A percentile compares a stretch with the other conserved stretches of the same genome.
Evolutionary conservation across 2,329 filamentous ascomycete genomes (phyloP).

Genomic region (Phyllachora maydis): DNA sequence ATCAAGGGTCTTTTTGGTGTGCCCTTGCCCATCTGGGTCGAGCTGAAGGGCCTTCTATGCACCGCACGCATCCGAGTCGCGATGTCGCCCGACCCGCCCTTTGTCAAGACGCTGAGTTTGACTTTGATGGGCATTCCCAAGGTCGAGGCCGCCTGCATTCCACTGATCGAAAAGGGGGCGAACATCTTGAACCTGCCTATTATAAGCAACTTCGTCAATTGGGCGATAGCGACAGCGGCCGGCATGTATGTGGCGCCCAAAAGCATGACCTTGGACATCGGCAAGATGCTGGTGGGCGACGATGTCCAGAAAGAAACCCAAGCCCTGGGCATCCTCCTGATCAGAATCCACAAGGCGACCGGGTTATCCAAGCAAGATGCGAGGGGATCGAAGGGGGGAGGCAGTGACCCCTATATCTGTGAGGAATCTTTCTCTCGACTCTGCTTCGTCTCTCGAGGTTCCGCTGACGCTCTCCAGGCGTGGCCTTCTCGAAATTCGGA

Average conservation of each 20-base stretch:
- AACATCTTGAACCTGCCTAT: slow-evolving; percentile 83
- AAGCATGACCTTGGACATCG: slow-evolving; percentile 77
- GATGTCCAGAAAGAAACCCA: slow-evolving; percentile 77
- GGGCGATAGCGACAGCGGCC: slow-evolving; percentile 70
- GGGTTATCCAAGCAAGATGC: slow-evolving; percentile 82
- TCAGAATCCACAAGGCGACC: slow-evolving; percentile 73
- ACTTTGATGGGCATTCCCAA: slow-evolving; percentile 89
- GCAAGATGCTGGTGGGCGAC: slow-evolving; percentile 79
- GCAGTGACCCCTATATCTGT: slow-evolving; percentile 93
- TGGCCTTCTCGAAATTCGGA: slow-evolving; percentile 87
- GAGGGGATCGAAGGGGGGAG: slow-evolving; percentile 64
- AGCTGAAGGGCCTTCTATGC: slow-evolving; percentile 76
- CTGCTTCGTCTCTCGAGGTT: too few species aligned
- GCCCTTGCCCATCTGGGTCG: slow-evolving; percentile 72
- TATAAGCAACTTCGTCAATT: slow-evolving; percentile 94
- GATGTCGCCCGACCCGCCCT: slow-evolving; percentile 78
- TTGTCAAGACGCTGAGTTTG: slow-evolving; percentile 78
- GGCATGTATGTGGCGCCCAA: slow-evolving; percentile 91
- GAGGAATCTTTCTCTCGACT: too few species aligned
- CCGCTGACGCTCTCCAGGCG: too few species aligned
- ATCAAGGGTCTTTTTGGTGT: slow-evolving; percentile 77
- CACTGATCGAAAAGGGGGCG: slow-evolving; percentile 77
- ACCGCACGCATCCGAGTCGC: slow-evolving; percentile 69
- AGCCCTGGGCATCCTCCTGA: slow-evolving; percentile 76
- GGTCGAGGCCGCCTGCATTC: slow-evolving; percentile 72